A percentile compares a stretch with the other conserved stretches of the same genome.
phyloP scores from a whole-genome alignment of 345 rosid genomes.

The Hirschfeldia incana region DNA sequence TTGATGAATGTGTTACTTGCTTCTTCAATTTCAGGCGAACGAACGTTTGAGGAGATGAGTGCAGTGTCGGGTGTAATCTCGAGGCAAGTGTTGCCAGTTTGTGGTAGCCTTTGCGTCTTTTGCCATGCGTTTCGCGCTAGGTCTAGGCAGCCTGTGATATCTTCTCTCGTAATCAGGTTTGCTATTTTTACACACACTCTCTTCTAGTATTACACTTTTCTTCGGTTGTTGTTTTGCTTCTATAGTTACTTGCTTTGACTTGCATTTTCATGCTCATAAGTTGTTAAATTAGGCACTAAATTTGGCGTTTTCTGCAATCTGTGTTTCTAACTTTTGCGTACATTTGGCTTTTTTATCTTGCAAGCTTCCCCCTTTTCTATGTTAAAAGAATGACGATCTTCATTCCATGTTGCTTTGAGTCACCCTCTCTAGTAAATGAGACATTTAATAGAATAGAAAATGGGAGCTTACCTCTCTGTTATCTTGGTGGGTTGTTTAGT shows the following conservation, averaged over 20 bases:
- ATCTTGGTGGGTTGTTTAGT: not conserved
- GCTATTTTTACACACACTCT: not conserved
- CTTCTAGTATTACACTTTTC: not conserved
- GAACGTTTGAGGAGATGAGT: slow-evolving; percentile 47
- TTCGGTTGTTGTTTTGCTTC: not conserved
- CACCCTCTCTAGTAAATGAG: not conserved
- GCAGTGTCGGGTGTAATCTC: slow-evolving; percentile 78
- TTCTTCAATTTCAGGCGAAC: not conserved
- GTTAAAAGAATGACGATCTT: not conserved
- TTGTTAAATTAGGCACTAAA: no score
- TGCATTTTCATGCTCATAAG: not conserved
- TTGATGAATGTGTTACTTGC: not conserved
- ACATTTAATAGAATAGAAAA: not conserved
- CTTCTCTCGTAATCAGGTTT: slow-evolving; percentile 84
- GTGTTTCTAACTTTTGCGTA: not conserved
- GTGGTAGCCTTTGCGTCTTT: slow-evolving; percentile 89
- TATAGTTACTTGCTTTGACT: not conserved
- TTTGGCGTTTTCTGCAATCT: not conserved
- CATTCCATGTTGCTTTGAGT: not conserved
- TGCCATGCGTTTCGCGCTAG: slow-evolving; percentile 90
- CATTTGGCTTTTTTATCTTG: not conserved
- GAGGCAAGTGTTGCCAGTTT: slow-evolving; percentile 87
- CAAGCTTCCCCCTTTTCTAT: not conserved
- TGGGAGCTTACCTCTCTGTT: not conserved
- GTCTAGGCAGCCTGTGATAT: slow-evolving; percentile 95